A percentile compares a stretch with the other conserved stretches of the same genome.
phyloP scores from a whole-genome alignment of 1,139 yeast genomes.

The Sugiyamaella paludigena region DNA sequence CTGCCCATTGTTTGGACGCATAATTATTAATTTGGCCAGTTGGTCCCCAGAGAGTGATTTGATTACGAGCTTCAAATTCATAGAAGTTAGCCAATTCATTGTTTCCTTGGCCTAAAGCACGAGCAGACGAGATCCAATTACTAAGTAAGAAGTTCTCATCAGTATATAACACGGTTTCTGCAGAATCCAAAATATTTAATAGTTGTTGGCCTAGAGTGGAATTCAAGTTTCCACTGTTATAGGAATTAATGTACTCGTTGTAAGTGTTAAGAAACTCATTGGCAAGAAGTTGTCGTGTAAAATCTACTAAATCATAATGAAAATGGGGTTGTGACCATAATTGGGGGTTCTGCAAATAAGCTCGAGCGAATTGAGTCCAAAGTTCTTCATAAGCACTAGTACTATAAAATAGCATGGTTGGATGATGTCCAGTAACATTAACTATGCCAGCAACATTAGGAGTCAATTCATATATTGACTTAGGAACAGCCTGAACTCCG shows the following conservation, averaged over 20 bases:
- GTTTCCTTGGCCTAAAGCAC: conserved; percentile 4
- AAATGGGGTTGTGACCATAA: too few species aligned
- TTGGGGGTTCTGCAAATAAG: conserved; percentile 9
- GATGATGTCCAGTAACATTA: conserved; percentile 17
- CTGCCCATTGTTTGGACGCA: conserved; percentile 24
- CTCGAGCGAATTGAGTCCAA: conserved; percentile 14
- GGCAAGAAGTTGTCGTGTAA: too few species aligned
- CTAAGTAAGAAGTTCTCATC: conserved; percentile 16
- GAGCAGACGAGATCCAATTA: conserved; percentile 17
- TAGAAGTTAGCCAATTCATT: conserved; percentile 11
- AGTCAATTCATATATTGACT: conserved; percentile 16
- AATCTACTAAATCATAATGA: too few species aligned
- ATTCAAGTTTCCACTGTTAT: too few species aligned
- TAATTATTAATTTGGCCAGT: conserved; percentile 19
- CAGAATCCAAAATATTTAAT: conserved; percentile 13
- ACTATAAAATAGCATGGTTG: conserved; percentile 15
- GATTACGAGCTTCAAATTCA: conserved; percentile 23
- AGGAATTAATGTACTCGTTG: too few species aligned
- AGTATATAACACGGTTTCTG: conserved; percentile 20
- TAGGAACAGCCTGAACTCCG: conserved; percentile 20
- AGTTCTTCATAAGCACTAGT: conserved; percentile 14
- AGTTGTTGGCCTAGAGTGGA: conserved; percentile 10
- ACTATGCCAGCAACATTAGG: conserved; percentile 19
- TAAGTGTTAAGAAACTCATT: too few species aligned
- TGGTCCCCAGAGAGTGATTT: conserved; percentile 24